Evolutionary conservation across 2,329 filamentous ascomycete genomes (phyloP), one percentile per base, ranked within the genome.

Genomic region (Cordyceps militaris): DNA sequence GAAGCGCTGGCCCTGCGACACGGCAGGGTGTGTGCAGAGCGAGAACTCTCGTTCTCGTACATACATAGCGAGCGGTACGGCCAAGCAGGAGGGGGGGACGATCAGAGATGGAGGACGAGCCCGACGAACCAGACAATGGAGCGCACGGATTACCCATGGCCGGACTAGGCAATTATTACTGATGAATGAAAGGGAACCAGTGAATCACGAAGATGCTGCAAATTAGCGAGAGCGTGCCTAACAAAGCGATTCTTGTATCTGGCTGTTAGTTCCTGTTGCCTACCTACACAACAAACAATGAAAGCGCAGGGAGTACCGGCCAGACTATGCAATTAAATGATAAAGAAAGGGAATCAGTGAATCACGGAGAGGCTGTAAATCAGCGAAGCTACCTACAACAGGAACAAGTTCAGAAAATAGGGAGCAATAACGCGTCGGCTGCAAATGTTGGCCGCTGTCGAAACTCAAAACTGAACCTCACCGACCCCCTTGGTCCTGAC

Each of bases 81-180:
- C 14, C 34, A 38, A 24, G 49, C 24, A 26, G 21, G 19, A 24
- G 44, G 64, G 63, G 62, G 60, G 62, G 40, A 55, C 53, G 53
- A 59, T 62, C 52, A 50, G 34, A 61, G 56, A 61, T 61, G 60
- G 38, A 19, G 38, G 38, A 32, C 6, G 61, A 64, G 53, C 62
- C 48, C 61, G 63, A 64, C 65, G 61, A 66, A 70, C 66, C 65
- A 61, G n/a, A n/a, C n/a, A 64, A 65, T 11, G 67, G 61, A 66
- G 58, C 66, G 69, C 67, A 67, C 68, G 71, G 68, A 14, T 36
- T 54, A 14, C n/a, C n/a, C 51, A 66, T 66, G 61, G 63, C 72
- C 72, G 66, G 67, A 72, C 71, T 65, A 66, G 70, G 71, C 67
- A 73, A 72, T 73, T 67, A 66, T 64, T 30, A n/a, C n/a, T n/a